Evolutionary conservation across 768 basidiomycete species (phyloP), one percentile per base, ranked within the genome.

Genomic region (Daedaleopsis nitida): DNA sequence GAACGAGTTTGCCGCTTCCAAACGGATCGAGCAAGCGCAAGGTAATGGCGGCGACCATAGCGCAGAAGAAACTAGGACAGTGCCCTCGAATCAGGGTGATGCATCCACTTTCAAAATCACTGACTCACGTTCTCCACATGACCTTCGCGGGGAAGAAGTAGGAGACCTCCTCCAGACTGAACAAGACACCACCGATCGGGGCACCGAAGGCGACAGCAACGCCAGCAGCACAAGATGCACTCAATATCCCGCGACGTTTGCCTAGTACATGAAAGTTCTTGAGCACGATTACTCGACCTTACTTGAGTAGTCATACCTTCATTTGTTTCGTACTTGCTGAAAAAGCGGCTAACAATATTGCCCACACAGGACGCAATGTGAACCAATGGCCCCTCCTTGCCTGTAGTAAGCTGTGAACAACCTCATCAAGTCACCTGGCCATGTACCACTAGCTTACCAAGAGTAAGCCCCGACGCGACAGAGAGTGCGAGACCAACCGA

Each of bases 131-230:
- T 78, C 94, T 80, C 92, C 93, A 96, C 93, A 98, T 94, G 57
- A 91, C 89, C 80, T 97, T 97, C 0, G 96, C 90, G 13, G 96
- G 97, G 73, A 98, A 98, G 75, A 92, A 98, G 72, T 96, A 96
- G 5, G 91, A 92, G 7, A 96, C 95, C 73, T 98, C 96, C 74
- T 98, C 96, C 65, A 98, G 76, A 65, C 93, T 93, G 73, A 96
- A 96, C 54, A 96, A 72, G 1, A 92, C 94, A 13, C 94, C 94
- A 23, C 94, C 96, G 49, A 99, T 92, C 0, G 97, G 97, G 0
- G 96, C 96, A 49, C 96, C 96, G 70, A 98, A 98, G 0, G 96
- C 93, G 24, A 98, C 96, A 7, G 96, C 92, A 12, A 99, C 97
- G 32, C 97, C 97, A 23, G 97, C 97, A 7, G 96, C 97, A 72